A percentile compares a stretch with the other conserved stretches of the same genome.
phyloP scores from a whole-genome alignment of 1,139 yeast genomes.

The Debaryomyces nepalensis region DNA sequence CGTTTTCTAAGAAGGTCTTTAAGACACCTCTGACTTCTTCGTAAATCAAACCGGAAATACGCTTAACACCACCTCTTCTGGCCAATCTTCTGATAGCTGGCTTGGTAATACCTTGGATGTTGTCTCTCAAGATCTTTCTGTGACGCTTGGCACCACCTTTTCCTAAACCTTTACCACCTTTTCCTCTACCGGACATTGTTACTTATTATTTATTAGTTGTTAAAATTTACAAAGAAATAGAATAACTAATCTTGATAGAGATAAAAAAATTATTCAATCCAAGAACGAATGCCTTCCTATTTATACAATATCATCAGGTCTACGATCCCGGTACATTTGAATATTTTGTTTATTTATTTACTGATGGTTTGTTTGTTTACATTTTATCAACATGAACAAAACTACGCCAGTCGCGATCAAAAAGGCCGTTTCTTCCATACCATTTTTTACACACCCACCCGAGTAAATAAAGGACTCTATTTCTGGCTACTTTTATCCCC shows the following conservation, averaged over 20 bases:
- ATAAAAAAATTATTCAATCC: background rate
- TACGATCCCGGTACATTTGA: background rate
- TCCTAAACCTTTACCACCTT: conserved; percentile 99
- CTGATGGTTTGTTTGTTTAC: conserved; percentile 5
- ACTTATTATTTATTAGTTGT: conserved; percentile 20
- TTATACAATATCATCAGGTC: conserved; percentile 7
- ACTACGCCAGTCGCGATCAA: conserved; percentile 7
- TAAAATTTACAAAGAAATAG: conserved; percentile 4
- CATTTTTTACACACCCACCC: conserved; percentile 6
- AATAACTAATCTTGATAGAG: conserved; percentile 6
- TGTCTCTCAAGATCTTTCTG: conserved; percentile 99
- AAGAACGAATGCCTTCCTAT: conserved; percentile 7
- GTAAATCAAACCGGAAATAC: conserved; percentile 97
- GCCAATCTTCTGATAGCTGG: conserved; percentile 99
- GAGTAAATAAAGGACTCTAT: conserved; percentile 4
- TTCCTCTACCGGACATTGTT: conserved; percentile 98
- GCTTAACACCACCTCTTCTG: conserved; percentile 99
- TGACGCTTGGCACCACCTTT: conserved; percentile 99
- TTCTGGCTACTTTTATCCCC: background rate
- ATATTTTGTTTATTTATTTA: conserved; percentile 8
- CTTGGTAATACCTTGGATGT: conserved; percentile 99
- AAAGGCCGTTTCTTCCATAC: conserved; percentile 4
- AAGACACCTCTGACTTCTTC: conserved; percentile 98
- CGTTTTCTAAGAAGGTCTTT: conserved; percentile 94
- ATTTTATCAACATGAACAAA: conserved; percentile 1